These are phyloP conservation scores for Bruguiera sexangula DNA, from an alignment of 345 rosid species.

Conservation along the genomic window DNA sequence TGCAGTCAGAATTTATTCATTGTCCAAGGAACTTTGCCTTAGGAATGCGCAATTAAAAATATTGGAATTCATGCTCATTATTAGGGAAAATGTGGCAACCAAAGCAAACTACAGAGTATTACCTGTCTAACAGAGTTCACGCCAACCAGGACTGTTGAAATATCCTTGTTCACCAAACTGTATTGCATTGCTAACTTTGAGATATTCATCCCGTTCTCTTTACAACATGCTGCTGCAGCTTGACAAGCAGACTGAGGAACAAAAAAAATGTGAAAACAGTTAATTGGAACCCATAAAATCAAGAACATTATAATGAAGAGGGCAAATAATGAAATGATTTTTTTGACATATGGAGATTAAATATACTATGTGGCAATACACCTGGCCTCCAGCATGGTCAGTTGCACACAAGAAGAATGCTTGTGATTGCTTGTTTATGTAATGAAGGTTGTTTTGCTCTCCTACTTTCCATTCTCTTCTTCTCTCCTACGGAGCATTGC, in stretches of 20 bases:
- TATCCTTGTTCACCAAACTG: slow-evolving; percentile 68
- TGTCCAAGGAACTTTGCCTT: no score
- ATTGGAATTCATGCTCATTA: background rate
- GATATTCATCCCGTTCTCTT: slow-evolving; percentile 72
- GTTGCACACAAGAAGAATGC: background rate
- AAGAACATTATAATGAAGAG: background rate
- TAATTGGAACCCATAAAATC: background rate
- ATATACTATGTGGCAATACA: background rate
- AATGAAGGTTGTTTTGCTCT: no score
- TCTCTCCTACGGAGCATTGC: no score
- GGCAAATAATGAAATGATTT: background rate
- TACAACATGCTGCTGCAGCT: slow-evolving; percentile 62
- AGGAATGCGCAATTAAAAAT: background rate
- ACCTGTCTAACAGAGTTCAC: slow-evolving; percentile 88
- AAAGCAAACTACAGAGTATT: background rate
- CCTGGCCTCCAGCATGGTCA: background rate
- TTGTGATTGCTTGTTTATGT: no score
- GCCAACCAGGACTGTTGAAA: slow-evolving; percentile 77
- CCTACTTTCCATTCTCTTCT: no score
- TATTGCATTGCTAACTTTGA: slow-evolving; percentile 83
- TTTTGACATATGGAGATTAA: background rate
- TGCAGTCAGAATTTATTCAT: no score
- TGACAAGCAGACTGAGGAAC: slow-evolving; percentile 58
- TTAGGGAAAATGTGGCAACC: slow-evolving; percentile 2
- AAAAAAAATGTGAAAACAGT: background rate